Conservation (phyloP, 805 yeast species). For the Saccharomycopsis fibuligera region DNA sequence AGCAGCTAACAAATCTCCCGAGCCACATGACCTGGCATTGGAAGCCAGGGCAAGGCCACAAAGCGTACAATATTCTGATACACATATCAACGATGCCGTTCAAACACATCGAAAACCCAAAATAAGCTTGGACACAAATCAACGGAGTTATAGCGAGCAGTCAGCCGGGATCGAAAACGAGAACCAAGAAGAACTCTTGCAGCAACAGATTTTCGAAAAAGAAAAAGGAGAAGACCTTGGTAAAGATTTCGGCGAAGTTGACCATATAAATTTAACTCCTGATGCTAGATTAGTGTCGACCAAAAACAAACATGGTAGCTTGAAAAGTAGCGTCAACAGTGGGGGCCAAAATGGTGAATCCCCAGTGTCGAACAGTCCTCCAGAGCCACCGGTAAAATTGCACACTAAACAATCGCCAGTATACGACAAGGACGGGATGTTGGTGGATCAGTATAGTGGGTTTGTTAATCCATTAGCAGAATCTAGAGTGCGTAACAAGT, state of each 20-base stretch:
- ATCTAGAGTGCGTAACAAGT: neutral
- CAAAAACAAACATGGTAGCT: neutral
- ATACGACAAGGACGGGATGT: slow-evolving; percentile 7
- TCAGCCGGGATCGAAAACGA: too few species aligned
- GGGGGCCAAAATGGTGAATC: neutral
- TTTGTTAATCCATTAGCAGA: slow-evolving; percentile 23
- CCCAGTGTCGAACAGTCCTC: slow-evolving; percentile 10
- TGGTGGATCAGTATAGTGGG: slow-evolving; percentile 12
- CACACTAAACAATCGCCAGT: slow-evolving; percentile 11
- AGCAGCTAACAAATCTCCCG: too few species aligned
- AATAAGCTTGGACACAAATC: too few species aligned
- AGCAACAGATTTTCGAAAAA: too few species aligned
- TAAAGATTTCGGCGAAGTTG: neutral
- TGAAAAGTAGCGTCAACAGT: neutral
- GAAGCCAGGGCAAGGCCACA: too few species aligned
- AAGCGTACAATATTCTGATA: neutral
- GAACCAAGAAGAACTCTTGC: too few species aligned
- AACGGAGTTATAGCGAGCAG: too few species aligned
- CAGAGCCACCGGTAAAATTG: slow-evolving; percentile 15
- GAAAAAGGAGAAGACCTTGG: neutral
- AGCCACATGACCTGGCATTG: too few species aligned
- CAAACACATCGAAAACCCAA: neutral
- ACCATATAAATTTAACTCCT: neutral
- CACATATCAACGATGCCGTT: neutral
- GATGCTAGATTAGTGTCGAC: slow-evolving; percentile 4